A percentile compares a stretch with the other conserved stretches of the same genome.
phyloP scores from a whole-genome alignment of 2,329 filamentous ascomycete species.

The Emmonsiellopsis sp. region DNA sequence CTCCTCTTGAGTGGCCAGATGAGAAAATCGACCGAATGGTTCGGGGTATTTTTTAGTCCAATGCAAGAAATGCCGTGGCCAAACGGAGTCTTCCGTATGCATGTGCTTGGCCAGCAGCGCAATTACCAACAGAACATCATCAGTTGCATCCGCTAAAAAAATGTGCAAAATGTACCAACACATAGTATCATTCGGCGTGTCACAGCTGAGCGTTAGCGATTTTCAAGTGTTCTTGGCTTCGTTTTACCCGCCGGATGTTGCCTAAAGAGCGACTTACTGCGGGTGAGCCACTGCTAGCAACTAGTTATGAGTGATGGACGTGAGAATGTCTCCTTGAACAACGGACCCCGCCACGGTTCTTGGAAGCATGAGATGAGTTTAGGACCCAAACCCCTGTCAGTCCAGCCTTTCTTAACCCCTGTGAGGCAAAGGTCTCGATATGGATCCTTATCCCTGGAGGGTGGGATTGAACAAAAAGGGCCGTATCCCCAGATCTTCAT shows the following conservation, averaged over 20 bases:
- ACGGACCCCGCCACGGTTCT: background rate
- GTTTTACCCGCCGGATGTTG: background rate
- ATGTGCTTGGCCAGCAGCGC: too few species aligned
- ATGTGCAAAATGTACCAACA: too few species aligned
- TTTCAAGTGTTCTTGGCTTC: background rate
- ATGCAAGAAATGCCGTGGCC: too few species aligned
- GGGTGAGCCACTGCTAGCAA: background rate
- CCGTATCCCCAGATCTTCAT: background rate
- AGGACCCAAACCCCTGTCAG: background rate
- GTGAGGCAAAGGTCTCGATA: background rate
- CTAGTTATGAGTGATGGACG: background rate
- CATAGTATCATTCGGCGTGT: too few species aligned
- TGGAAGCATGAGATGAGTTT: background rate
- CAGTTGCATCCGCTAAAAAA: too few species aligned
- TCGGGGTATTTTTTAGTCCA: too few species aligned
- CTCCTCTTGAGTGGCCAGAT: too few species aligned
- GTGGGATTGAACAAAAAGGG: conserved; percentile 3
- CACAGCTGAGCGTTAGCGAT: background rate
- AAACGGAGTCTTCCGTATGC: too few species aligned
- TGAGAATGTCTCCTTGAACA: background rate
- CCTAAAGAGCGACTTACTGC: background rate
- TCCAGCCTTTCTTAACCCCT: background rate
- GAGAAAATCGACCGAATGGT: too few species aligned
- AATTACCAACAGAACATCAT: too few species aligned
- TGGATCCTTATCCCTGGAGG: background rate